These are phyloP conservation scores for Leccinum cinnamomeum DNA, from an alignment of 1,284 basidiomycete genomes.

Conservation along the genomic window DNA sequence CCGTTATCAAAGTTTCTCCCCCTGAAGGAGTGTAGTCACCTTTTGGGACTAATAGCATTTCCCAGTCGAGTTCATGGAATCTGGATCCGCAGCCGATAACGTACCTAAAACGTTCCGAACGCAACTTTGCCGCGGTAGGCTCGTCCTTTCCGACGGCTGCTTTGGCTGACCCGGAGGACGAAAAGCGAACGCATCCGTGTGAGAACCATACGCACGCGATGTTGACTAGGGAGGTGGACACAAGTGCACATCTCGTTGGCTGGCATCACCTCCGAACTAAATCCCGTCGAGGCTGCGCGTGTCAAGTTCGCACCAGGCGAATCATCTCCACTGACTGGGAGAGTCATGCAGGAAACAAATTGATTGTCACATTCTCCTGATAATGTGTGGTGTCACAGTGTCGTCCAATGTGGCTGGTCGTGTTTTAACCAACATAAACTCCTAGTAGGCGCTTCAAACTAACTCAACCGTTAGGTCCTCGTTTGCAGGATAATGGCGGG, in stretches of 20 bases:
- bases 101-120: too few relatives aligned
- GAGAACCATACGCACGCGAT: background rate
- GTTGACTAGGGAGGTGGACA: conserved; percentile 46
- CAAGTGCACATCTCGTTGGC: conserved; percentile 54
- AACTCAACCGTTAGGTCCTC: too few relatives aligned
- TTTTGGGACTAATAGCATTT: background rate
- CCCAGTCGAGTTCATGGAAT: background rate
- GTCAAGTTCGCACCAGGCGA: conserved; percentile 41
- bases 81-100: too few relatives aligned
- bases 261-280: conserved; percentile 44
- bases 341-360: conserved; percentile 53
- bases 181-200: background rate
- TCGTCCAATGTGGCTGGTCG: background rate
- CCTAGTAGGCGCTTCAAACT: too few relatives aligned
- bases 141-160: background rate
- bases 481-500: too few relatives aligned
- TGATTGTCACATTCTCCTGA: conserved; percentile 60
- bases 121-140: too few relatives aligned
- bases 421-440: too few relatives aligned
- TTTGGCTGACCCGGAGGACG: background rate
- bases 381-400: conserved; percentile 60
- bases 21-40: background rate
- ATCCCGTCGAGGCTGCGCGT: conserved; percentile 50
- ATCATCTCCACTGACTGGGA: background rate
- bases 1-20: background rate